phyloP scores from a whole-genome alignment of 371 early-diverging fungal genomes.

The Encephalitozoon hellem region DNA sequence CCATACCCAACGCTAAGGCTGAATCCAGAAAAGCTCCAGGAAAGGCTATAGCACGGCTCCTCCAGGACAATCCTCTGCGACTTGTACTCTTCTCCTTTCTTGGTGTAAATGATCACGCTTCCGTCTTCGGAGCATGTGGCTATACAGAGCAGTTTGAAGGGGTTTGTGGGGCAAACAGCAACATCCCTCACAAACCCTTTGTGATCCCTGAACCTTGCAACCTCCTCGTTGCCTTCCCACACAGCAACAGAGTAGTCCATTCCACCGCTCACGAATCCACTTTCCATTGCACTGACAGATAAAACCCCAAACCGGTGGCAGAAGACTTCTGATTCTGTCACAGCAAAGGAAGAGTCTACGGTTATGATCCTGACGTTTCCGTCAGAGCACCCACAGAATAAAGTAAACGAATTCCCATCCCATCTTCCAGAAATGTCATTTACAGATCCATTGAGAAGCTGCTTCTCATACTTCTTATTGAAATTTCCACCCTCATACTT shows the following conservation, averaged over 20 bases:
- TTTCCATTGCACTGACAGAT: conserved; percentile 29
- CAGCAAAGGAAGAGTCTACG: conserved; percentile 7
- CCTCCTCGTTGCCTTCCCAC: conserved; percentile 23
- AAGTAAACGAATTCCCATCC: conserved; percentile 2
- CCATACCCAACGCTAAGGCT: conserved; percentile 58
- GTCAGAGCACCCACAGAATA: conserved; percentile 59
- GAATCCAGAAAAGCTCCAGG: conserved; percentile 57
- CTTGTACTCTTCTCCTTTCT: neutral
- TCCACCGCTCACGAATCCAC: conserved; percentile 53
- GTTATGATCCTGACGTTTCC: conserved; percentile 51
- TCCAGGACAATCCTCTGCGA: conserved; percentile 46
- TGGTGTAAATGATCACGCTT: conserved; percentile 40
- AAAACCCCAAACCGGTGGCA: conserved; percentile 53
- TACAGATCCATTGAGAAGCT: conserved; percentile 54
- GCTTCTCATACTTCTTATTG: conserved; percentile 29
- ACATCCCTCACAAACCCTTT: conserved; percentile 48
- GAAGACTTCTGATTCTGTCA: neutral
- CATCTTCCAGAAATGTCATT: conserved; percentile 23
- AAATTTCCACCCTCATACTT: conserved; percentile 26
- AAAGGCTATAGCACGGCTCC: conserved; percentile 44
- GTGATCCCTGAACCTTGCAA: conserved; percentile 48
- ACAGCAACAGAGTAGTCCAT: conserved; percentile 49
- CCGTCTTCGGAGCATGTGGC: conserved; percentile 59
- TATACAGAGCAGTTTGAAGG: conserved; percentile 48
- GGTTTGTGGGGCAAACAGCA: conserved; percentile 34